These are phyloP conservation scores for Suillus placidus DNA, from an alignment of 768 basidiomycete species.

Conservation along the genomic window DNA sequence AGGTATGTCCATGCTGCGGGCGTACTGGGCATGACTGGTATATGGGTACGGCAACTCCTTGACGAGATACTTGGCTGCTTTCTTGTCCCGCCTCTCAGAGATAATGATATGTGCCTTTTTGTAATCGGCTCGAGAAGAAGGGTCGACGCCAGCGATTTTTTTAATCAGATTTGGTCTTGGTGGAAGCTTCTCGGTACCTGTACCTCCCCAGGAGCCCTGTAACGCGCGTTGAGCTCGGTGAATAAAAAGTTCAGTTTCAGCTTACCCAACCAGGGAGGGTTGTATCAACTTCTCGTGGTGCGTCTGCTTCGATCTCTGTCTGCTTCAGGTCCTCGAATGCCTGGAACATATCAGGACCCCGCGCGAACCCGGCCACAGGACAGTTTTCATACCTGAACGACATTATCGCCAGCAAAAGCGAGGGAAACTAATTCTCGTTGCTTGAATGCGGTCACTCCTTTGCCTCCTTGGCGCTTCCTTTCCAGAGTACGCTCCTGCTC, in stretches of 20 bases:
- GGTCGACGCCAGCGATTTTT: constrained; percentile 80
- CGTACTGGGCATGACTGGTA: constrained; percentile 91
- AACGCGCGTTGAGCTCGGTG: constrained; percentile 7
- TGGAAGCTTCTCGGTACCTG: constrained; percentile 60
- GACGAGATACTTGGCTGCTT: constrained; percentile 85
- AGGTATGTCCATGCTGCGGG: constrained; percentile 78
- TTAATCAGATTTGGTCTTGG: constrained; percentile 78
- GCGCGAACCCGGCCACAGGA: not conserved
- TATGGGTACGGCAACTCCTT: constrained; percentile 95
- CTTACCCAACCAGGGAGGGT: constrained; percentile 93
- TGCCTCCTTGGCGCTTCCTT: constrained; percentile 45
- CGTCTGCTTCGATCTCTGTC: constrained; percentile 82
- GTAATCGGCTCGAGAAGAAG: constrained; percentile 79
- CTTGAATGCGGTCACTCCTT: constrained; percentile 68
- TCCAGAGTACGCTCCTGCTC: constrained; percentile 60
- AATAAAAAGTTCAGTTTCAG: constrained; percentile 1
- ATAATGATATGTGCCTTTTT: constrained; percentile 90
- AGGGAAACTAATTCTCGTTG: constrained; percentile 92
- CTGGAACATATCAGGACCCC: constrained; percentile 39
- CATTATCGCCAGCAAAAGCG: constrained; percentile 97
- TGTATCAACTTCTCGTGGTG: constrained; percentile 84
- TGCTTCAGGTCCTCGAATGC: constrained; percentile 86
- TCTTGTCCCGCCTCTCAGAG: constrained; percentile 94
- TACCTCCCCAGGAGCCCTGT: constrained; percentile 92
- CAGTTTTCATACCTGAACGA: constrained; percentile 68